Percentiles rank a stretch among this genome's conserved stretches.
phyloP scores from a whole-genome alignment of 345 rosid species.

The Salix udensis region DNA sequence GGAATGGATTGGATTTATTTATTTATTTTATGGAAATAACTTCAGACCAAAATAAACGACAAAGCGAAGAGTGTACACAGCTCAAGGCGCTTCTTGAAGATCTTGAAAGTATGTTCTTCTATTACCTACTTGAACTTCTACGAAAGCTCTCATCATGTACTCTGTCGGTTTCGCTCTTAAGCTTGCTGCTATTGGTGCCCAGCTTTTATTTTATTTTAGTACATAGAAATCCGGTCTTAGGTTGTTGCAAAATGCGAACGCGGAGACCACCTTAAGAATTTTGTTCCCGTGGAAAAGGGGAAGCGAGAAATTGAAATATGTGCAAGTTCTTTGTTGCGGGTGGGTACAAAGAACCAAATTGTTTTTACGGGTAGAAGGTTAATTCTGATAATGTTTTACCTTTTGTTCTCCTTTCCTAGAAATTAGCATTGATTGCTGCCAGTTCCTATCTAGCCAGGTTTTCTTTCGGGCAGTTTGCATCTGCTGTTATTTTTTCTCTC shows the following conservation, averaged over 20 bases:
- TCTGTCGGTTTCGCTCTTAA: too few species aligned
- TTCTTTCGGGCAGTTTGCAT: not conserved
- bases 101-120: slow-evolving; percentile 55
- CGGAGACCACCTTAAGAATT: too few species aligned
- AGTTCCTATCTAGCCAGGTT: not conserved
- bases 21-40: slow-evolving; percentile 15
- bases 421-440: not conserved
- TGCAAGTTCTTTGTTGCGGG: not conserved
- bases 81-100: slow-evolving; percentile 64
- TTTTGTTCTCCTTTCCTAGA: not conserved
- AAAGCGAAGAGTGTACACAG: slow-evolving; percentile 54
- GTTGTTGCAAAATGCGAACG: too few species aligned
- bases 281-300: too few species aligned
- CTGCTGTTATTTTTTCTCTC: not conserved
- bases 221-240: too few species aligned
- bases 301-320: too few species aligned
- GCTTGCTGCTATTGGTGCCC: too few species aligned
- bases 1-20: not conserved
- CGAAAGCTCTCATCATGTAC: too few species aligned
- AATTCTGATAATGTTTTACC: not conserved
- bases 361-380: not conserved
- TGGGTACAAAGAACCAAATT: not conserved
- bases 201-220: too few species aligned
- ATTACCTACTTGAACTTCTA: too few species aligned
- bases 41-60: slow-evolving; percentile 61